Base-by-base conservation (phyloP, 345 rosid species). In the Euclidium syriacum region DNA sequence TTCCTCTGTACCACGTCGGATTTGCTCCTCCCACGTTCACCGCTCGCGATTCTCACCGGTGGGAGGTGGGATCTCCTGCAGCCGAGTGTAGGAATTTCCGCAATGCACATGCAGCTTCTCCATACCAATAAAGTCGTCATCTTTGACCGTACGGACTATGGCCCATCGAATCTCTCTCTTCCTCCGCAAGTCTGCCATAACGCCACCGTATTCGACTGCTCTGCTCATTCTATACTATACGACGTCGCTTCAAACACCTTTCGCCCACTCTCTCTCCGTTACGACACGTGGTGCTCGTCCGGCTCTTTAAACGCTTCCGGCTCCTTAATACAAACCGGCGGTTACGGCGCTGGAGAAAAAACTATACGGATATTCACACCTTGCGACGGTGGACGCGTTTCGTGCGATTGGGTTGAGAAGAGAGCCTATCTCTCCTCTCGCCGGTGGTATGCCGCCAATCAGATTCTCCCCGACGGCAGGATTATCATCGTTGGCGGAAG, bases 81-180 rank as follows among this genome's bases (percentile, higher is more conserved):
- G 6, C 70, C 60, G n/a, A 86, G 80, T 65, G 51, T 83, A 44
- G 96, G 98, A 65, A 71, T 91, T 30, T 83, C 96, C 0, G 92
- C 92, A 33, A 91, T 91, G 98, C 98, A 88, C 70, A 91, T 91
- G 95, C 98, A 88, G 1, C 88, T 91, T 7, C 61, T 91, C 53
- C 80, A 65, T 54, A 65, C 83, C 67, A 79, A 88, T 86, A 81
- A 76, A 64, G 95, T 91, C 32, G 58, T 91, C 67, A 70, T 85
- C 46, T 91, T 79, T 17, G 98, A 91, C 70, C 81, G 98, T 7
- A 91, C 96, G 0, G 95, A 88, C 71, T 84, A 77, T 5, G 95
- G 98, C 26, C 74, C 12, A 0, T 91, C 96, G 18, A 86, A 91
- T 72, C 78, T 86, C 64, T 71, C 86, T 24, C 85, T 92, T 40